Base-by-base conservation (phyloP, 495 filamentous ascomycete genomes). In the Jackrogersella multiformis region DNA sequence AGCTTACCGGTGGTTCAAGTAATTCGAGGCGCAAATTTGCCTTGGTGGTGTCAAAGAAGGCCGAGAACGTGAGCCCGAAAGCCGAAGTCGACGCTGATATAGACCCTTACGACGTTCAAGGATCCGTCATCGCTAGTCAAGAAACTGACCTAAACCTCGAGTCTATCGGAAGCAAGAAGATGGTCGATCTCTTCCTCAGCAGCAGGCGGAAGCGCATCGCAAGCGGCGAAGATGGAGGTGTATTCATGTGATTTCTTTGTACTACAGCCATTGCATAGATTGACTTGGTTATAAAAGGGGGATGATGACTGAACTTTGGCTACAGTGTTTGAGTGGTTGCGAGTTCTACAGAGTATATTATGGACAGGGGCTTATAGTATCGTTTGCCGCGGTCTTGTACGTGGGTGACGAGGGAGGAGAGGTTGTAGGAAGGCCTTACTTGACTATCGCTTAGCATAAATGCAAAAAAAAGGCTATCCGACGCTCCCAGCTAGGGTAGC, bases 161-260 rank as follows among this genome's bases (percentile, higher is more conserved):
- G 41, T 69, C 75, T 0, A 74, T 85, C 13, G 84, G 83, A 23
- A 85, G 82, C 69, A 83, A 85, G 67, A 79, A 73, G 56, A 87
- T 89, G 83, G 86, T 88, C 20, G 85, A 89, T 53, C 61, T 83
- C 60, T 88, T 88, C 67, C 71, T 89, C 69, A 82, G 80, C 44
- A 86, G 81, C 59, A 79, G 85, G 24, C 80, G 84, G 1, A 81
- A 62, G 45, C 80, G 79, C 34, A 80, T 80, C 57, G 78, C 70
- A 16, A 73, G 67, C 35, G 46, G 57, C 16, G 69, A 70, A 20
- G 72, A 73, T 38, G 64, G 64, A 15, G 56, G 48, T 16, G 70
- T 71, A 4, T 70, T 74, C 15, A 41, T 69, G 7, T 74, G 51
- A 56, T 20, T 42, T 23, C 36, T 52, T 60, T 12, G 1, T 5